phyloP scores from a whole-genome alignment of 768 basidiomycete genomes.

The Terana coerulea region DNA sequence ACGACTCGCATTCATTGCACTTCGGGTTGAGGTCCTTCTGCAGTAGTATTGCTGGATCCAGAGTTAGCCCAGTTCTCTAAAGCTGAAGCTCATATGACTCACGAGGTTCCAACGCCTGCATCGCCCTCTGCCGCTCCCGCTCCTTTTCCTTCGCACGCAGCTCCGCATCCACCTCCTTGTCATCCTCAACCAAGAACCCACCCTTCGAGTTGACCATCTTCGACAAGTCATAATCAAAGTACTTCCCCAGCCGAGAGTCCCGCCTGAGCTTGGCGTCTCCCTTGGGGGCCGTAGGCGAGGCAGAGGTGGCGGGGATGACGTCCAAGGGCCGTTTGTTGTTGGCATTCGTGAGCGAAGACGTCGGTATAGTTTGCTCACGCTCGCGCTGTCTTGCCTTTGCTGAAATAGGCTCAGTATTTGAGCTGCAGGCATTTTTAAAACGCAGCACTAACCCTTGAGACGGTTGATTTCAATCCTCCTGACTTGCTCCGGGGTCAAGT shows the following conservation, averaged over 20 bases:
- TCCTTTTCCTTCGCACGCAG: slow-evolving; percentile 74
- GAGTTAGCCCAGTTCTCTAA: not conserved
- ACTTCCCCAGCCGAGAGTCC: slow-evolving; percentile 79
- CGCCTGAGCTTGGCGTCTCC: slow-evolving; percentile 55
- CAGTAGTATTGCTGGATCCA: slow-evolving; percentile 64
- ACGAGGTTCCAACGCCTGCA: slow-evolving; percentile 77
- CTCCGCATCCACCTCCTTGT: slow-evolving; percentile 76
- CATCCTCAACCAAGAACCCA: slow-evolving; percentile 90
- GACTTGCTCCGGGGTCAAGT: slow-evolving; percentile 62
- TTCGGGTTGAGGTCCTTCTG: slow-evolving; percentile 75
- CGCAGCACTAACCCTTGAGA: slow-evolving; percentile 51
- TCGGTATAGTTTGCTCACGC: slow-evolving; percentile 49
- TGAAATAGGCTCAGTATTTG: slow-evolving; percentile 22
- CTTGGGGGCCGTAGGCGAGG: slow-evolving; percentile 55
- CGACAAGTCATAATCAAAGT: slow-evolving; percentile 95
- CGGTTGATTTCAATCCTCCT: slow-evolving; percentile 77
- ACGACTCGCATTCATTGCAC: slow-evolving; percentile 81
- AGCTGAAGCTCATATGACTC: slow-evolving; percentile 24
- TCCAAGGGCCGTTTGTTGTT: slow-evolving; percentile 74
- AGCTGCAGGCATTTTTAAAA: not conserved
- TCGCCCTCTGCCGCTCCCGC: slow-evolving; percentile 71
- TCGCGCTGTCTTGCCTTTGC: slow-evolving; percentile 76
- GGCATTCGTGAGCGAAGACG: slow-evolving; percentile 50
- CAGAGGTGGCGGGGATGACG: slow-evolving; percentile 52
- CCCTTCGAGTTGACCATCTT: slow-evolving; percentile 98